These are phyloP conservation scores for Hanseniaspora guilliermondii DNA, from an alignment of 805 yeast genomes.

Conservation along the genomic window DNA sequence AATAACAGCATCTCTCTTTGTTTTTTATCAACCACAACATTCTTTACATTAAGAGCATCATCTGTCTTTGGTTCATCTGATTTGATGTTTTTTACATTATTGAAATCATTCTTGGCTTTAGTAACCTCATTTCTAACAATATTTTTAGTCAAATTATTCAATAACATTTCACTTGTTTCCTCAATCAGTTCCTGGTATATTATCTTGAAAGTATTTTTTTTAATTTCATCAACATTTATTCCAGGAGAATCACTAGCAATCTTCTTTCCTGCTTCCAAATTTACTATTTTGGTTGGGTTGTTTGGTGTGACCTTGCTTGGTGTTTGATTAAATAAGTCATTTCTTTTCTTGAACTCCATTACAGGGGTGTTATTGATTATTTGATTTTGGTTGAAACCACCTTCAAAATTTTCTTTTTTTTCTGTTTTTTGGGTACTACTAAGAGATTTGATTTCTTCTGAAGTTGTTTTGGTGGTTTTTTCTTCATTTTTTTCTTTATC, in stretches of 20 bases:
- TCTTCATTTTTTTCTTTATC: background rate
- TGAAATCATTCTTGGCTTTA: conserved; percentile 36
- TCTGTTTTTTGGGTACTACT: conserved; percentile 6
- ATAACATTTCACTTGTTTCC: background rate
- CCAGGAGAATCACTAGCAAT: conserved; percentile 6
- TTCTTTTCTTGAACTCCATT: background rate
- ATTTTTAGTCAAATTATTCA: background rate
- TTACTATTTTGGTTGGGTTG: background rate
- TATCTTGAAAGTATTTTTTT: conserved; percentile 13
- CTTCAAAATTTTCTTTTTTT: conserved; percentile 1
- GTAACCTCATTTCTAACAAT: conserved; percentile 16
- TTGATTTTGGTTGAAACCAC: conserved; percentile 11
- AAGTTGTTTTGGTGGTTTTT: background rate
- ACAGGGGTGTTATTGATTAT: background rate
- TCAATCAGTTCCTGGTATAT: conserved; percentile 10
- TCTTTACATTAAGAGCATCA: conserved; percentile 27
- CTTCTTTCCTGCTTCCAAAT: conserved; percentile 5
- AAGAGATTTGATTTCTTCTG: background rate
- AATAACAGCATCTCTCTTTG: conserved; percentile 19
- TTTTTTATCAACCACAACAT: conserved; percentile 31
- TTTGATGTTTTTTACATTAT: conserved; percentile 28
- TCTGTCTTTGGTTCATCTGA: conserved; percentile 24
- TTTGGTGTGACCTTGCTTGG: conserved; percentile 4
- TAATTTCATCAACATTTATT: background rate
- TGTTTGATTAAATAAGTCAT: background rate